A percentile compares a stretch with the other conserved stretches of the same genome.
Evolutionary conservation across 2,329 filamentous ascomycete species (phyloP).

Genomic region (Arthrobotrys entomopaga): DNA sequence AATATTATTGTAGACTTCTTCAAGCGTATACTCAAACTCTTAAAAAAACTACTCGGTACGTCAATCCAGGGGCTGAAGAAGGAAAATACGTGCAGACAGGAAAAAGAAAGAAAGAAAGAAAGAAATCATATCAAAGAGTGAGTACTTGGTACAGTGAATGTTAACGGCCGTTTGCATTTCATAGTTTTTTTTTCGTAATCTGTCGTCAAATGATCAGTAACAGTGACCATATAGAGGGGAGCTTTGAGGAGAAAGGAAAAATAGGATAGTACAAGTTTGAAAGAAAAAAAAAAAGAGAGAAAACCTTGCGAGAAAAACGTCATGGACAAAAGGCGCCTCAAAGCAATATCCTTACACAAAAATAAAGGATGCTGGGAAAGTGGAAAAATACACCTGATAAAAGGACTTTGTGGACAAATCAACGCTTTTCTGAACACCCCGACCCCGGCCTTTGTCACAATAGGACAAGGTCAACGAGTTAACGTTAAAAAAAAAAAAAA

Average conservation of each 20-base stretch:
- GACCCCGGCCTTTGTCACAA: too few species aligned
- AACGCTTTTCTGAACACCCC: too few species aligned
- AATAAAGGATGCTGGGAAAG: background rate
- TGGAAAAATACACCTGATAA: conserved; percentile 13
- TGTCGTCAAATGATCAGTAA: conserved; percentile 51
- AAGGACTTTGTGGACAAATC: background rate
- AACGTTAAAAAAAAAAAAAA: conserved; percentile 1
- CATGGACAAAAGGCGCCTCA: conserved; percentile 24
- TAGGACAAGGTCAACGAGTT: too few species aligned
- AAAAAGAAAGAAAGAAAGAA: background rate
- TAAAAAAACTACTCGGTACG: too few species aligned
- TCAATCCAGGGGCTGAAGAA: too few species aligned
- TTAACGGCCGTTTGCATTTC: conserved; percentile 39
- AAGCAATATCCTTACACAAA: conserved; percentile 37
- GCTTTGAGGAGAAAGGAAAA: background rate
- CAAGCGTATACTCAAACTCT: too few species aligned
- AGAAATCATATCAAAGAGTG: background rate
- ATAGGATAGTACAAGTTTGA: conserved; percentile 18
- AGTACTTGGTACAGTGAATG: background rate
- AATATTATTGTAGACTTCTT: background rate
- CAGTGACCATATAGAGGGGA: conserved; percentile 10
- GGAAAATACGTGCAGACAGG: too few species aligned
- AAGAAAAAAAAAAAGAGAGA: conserved; percentile 21
- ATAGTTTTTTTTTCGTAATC: conserved; percentile 44
- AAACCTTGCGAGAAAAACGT: background rate